Conservation (phyloP, 257 asterid species). For the Ilex asprella region DNA sequence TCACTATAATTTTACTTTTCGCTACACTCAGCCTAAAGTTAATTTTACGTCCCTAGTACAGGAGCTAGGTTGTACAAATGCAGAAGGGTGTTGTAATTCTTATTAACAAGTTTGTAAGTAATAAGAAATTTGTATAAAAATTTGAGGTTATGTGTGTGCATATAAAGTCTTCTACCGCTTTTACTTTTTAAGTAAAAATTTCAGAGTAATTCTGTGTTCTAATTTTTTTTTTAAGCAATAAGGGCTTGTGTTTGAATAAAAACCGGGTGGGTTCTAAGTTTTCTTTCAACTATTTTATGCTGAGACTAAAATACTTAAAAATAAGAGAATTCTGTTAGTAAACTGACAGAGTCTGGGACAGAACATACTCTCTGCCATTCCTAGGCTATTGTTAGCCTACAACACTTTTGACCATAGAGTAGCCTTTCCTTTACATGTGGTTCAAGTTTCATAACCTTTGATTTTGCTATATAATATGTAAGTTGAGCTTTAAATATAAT, state of each 20-base stretch:
- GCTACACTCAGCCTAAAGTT: too few species aligned
- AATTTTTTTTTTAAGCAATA: too few species aligned
- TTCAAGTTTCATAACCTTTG: slow-evolving; percentile 26
- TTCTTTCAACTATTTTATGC: too few species aligned
- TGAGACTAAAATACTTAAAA: not conserved
- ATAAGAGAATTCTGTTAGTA: slow-evolving; percentile 18
- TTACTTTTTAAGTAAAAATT: too few species aligned
- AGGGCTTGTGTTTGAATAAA: not conserved
- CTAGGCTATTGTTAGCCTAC: slow-evolving; percentile 30
- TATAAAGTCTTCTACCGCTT: too few species aligned
- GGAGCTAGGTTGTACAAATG: too few species aligned
- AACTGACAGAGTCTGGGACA: slow-evolving; percentile 33
- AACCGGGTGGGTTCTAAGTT: not conserved
- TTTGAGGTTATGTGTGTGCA: too few species aligned
- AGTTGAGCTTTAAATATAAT: slow-evolving; percentile 18
- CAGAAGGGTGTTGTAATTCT: too few species aligned
- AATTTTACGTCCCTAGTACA: too few species aligned
- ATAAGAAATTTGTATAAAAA: too few species aligned
- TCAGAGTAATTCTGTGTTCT: too few species aligned
- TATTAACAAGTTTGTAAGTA: slow-evolving; percentile 6
- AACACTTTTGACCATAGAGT: slow-evolving; percentile 27
- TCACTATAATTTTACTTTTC: too few species aligned
- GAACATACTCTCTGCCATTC: slow-evolving; percentile 24
- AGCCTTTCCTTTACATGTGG: slow-evolving; percentile 46
- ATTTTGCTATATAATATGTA: slow-evolving; percentile 19